A percentile compares a stretch with the other conserved stretches of the same genome.
phyloP scores from a whole-genome alignment of 768 basidiomycete genomes.

The Mycena indigotica region DNA sequence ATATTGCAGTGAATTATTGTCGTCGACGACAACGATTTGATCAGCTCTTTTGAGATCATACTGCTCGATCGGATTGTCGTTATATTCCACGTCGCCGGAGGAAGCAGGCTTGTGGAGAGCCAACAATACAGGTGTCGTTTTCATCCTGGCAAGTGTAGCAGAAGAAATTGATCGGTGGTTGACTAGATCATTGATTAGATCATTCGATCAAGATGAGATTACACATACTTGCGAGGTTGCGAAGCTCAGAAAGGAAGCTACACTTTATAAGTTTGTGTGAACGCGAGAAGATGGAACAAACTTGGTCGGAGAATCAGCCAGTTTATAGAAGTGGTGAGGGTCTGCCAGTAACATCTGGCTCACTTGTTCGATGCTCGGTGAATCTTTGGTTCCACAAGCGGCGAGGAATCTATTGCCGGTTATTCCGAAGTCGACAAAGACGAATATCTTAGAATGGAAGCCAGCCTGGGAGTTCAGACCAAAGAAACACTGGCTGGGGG shows the following conservation, averaged over 20 bases:
- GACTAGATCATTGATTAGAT: constrained; percentile 47
- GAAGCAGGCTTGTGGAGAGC: constrained; percentile 62
- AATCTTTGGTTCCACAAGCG: constrained; percentile 84
- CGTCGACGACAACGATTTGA: constrained; percentile 84
- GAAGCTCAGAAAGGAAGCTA: constrained; percentile 81
- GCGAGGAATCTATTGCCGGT: constrained; percentile 82
- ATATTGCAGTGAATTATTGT: constrained; percentile 75
- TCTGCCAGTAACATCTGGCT: constrained; percentile 68
- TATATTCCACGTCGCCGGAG: constrained; percentile 27
- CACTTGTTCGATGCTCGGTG: constrained; percentile 85
- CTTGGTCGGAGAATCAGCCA: constrained; percentile 71
- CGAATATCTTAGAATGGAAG: constrained; percentile 81
- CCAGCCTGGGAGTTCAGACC: constrained; percentile 51
- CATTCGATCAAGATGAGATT: neutral
- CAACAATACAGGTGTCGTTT: constrained; percentile 68
- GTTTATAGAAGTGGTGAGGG: constrained; percentile 69
- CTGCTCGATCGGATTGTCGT: constrained; percentile 50
- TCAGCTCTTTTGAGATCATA: constrained; percentile 73
- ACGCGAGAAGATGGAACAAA: constrained; percentile 36
- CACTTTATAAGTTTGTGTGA: neutral
- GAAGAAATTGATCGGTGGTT: constrained; percentile 61
- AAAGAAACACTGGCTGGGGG: constrained; percentile 73
- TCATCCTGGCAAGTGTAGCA: constrained; percentile 65
- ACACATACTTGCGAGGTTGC: constrained; percentile 53
- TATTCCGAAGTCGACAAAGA: constrained; percentile 86